Evolutionary conservation across 352 stramenopile species (phyloP), one percentile per base, ranked within the genome.

Genomic region (Phytophthora kernoviae): DNA sequence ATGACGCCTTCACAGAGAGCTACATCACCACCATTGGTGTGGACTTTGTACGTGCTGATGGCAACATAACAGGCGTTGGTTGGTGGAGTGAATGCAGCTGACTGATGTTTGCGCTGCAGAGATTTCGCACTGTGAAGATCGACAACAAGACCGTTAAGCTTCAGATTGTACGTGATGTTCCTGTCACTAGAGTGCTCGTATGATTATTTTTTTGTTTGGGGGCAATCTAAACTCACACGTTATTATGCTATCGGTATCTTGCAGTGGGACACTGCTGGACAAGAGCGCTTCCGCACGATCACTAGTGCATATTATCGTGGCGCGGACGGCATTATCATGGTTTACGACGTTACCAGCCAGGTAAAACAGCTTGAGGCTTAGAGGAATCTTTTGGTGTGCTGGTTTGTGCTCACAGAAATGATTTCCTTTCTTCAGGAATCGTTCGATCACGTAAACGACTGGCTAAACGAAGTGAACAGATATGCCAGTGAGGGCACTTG

Each of bases 381-480:
- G n/a, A n/a, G n/a, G n/a, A n/a, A n/a, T n/a, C n/a, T n/a, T n/a
- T n/a, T n/a, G n/a, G n/a, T n/a, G n/a, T n/a, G 18, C 17, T 36
- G 4, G 5, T 26, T 44, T 30, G 15, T 49, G 18, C 47, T 54
- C n/a, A 15, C 49, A 3, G 24, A 3, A 30, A 30, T 30, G 24
- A 18, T 26, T 46, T 39, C 17, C 20, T 18, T 45, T 4, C 1
- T 24, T 9, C 58, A 97, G 77, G 97, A 99, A 77, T 99, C 96
- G 15, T 99, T 99, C 73, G 97, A 99, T 75, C 98, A 99, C 78
- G 97, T 99, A 22, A 99, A 99, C 73, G 91, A 99, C 65, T 99
- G 98, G 97, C 73, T 99, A 20, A 96, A 99, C 67, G 97, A 99
- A 85, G 98, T 99, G 70, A 97, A 99, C 62, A 77, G 90, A 65